Evolutionary conservation across 352 stramenopile species (phyloP).

Genomic region (Hyphochytrium catenoides): DNA sequence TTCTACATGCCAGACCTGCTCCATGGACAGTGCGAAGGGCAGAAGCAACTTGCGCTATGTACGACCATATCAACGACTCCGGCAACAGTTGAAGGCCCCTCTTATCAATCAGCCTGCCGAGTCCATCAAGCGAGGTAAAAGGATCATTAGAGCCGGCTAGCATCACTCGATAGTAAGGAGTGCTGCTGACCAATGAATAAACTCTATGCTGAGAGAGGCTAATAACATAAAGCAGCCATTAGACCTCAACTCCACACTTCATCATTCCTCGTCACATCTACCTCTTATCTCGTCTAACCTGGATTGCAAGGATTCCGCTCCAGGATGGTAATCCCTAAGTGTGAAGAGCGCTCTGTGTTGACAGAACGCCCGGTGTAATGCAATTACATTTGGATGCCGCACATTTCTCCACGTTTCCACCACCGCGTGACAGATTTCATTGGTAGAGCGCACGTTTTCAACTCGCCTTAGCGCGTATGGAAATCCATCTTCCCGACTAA

Average conservation of each 20-base stretch:
- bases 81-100: not conserved
- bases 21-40: conserved; percentile 19
- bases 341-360: conserved; percentile 6
- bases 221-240: no score
- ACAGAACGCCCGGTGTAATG: conserved; percentile 32
- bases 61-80: conserved; percentile 5
- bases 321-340: conserved; percentile 5
- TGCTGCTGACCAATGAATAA: no score
- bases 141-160: no score
- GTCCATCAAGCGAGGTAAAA: no score
- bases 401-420: conserved; percentile 11
- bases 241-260: no score
- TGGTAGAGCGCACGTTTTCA: conserved; percentile 42
- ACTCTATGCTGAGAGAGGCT: no score
- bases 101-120: not conserved
- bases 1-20: conserved; percentile 24
- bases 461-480: conserved; percentile 49
- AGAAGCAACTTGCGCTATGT: conserved; percentile 2
- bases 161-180: no score
- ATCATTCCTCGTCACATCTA: no score
- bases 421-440: conserved; percentile 8
- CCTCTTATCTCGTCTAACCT: no score
- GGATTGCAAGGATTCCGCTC: conserved; percentile 4
- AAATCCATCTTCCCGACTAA: conserved; percentile 22
- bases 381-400: conserved; percentile 31